A percentile compares a stretch with the other conserved stretches of the same genome.
Evolutionary conservation across 2,329 filamentous ascomycete species (phyloP).

Genomic region (Fusarium albosuccineum): DNA sequence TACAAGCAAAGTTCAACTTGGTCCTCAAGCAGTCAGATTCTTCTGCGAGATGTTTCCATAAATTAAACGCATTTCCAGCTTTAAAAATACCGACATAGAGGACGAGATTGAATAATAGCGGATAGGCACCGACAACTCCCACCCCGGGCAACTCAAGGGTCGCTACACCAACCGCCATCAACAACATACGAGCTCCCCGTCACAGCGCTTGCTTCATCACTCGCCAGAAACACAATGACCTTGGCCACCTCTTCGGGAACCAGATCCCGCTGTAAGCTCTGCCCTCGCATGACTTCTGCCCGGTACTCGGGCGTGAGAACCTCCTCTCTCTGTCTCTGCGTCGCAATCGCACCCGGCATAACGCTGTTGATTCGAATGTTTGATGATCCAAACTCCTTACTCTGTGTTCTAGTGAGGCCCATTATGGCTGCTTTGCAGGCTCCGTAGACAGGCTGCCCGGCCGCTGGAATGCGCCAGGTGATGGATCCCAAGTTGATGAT

Average conservation of each 20-base stretch:
- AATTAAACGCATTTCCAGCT: no score
- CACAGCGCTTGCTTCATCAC: conserved; percentile 61
- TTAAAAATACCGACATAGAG: background rate
- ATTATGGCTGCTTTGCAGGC: conserved; percentile 67
- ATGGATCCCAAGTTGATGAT: conserved; percentile 68
- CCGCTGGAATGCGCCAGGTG: conserved; percentile 59
- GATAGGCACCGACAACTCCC: no score
- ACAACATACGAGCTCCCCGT: conserved; percentile 57
- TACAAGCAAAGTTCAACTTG: no score
- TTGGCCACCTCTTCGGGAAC: conserved; percentile 60
- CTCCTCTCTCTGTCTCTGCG: conserved; percentile 58
- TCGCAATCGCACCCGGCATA: conserved; percentile 63
- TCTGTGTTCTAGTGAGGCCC: conserved; percentile 67
- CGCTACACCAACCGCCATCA: conserved; percentile 51
- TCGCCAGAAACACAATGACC: conserved; percentile 59
- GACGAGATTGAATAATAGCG: no score
- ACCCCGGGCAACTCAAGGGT: conserved; percentile 17
- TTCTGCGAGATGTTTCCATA: no score
- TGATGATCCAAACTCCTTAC: conserved; percentile 63
- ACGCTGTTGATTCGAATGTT: conserved; percentile 64
- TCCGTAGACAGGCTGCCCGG: conserved; percentile 61
- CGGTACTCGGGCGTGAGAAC: conserved; percentile 58
- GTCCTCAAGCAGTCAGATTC: no score
- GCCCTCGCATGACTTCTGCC: conserved; percentile 54
- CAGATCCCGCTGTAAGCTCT: conserved; percentile 58